Base-by-base conservation (phyloP, 2,329 filamentous ascomycete species). In the Coniochaeta sp. region DNA sequence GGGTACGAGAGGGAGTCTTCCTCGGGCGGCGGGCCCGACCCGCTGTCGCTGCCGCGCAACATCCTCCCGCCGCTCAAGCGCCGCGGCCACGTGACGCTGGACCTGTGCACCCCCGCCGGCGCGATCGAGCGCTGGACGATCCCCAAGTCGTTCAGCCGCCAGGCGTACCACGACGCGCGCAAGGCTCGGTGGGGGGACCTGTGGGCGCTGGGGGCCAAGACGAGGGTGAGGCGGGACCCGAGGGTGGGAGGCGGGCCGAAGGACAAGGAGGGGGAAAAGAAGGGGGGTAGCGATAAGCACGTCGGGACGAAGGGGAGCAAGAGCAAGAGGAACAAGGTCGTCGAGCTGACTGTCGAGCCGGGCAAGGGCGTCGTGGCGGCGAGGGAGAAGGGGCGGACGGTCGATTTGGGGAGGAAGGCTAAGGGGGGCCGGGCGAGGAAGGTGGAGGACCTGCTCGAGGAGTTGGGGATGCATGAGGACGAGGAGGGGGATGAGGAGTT, bases 201-300 rank as follows among this genome's bases (percentile, higher is more conserved):
- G 10, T 99, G 95, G 95, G 92, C 93, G 0, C 79, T 98, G 0
- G 95, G 95, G 0, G 93, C 93, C 24, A 98, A 98, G 80, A 96
- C 91, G 0, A 82, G 91, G 14, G 82, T 89, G 4, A 70, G 74
- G 2, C 79, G 90, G 55, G 79, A 77, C 16, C 75, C 89, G 50
- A 83, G 86, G 8, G 74, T 89, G 3, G 89, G 89, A 58, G 40
- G 40, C 6, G 22, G 22, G n/a, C 72, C 7, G 19, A 57, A 70
- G 63, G 72, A 67, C 26, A 75, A 70, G 36, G 36, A 54, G 16
- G 47, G 10, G 26, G 19, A 30, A 12, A 28, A 17, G 22, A 28
- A 17, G 10, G 17, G 17, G 26, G 47, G 47, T 10, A 68, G 70
- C 0, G 74, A 40, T 8, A 60, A 47, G 54, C n/a, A n/a, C n/a